Evolutionary conservation across 441 rosid species (phyloP).

Genomic region (Pelargonium australe): DNA sequence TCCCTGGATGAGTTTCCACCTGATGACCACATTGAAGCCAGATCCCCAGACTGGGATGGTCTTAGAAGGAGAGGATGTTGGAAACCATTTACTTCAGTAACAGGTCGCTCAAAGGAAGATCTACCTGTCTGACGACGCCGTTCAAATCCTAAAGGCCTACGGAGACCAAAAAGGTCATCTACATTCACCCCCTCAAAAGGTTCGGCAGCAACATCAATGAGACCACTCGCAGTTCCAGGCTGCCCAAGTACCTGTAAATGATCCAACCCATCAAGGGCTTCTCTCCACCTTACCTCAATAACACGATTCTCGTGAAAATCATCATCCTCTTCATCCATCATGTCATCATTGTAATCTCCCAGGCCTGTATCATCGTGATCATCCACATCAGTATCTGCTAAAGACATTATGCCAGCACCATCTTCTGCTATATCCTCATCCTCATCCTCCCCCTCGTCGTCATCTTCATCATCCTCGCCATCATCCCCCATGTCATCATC

Average conservation of each 20-base stretch:
- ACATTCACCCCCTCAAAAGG: conserved; percentile 96
- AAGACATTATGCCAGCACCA: conserved; percentile 93
- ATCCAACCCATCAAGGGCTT: conserved; percentile 87
- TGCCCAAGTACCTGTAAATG: conserved; percentile 86
- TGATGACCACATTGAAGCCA: conserved; percentile 57
- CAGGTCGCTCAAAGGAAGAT: conserved; percentile 69
- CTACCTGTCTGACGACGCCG: conserved; percentile 77
- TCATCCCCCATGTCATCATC: conserved; percentile 88
- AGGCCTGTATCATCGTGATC: conserved; percentile 91
- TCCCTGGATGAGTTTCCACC: conserved; percentile 70
- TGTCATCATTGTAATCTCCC: conserved; percentile 85
- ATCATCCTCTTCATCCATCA: conserved; percentile 96
- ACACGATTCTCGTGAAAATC: conserved; percentile 88
- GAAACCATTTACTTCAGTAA: conserved; percentile 73
- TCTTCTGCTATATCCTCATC: conserved; percentile 93
- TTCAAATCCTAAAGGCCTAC: conserved; percentile 85
- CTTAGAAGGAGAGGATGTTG: conserved; percentile 91
- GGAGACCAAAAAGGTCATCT: conserved; percentile 89
- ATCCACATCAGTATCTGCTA: conserved; percentile 90
- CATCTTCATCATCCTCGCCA: conserved; percentile 89
- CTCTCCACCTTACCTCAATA: conserved; percentile 87
- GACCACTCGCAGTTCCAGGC: conserved; percentile 66
- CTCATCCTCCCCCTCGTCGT: conserved; percentile 64
- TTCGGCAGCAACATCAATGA: conserved; percentile 87
- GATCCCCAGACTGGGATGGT: conserved; percentile 68